Evolutionary conservation across 148 eudicot genomes (phyloP).

Genomic region (Chenopodium berlandieri): DNA sequence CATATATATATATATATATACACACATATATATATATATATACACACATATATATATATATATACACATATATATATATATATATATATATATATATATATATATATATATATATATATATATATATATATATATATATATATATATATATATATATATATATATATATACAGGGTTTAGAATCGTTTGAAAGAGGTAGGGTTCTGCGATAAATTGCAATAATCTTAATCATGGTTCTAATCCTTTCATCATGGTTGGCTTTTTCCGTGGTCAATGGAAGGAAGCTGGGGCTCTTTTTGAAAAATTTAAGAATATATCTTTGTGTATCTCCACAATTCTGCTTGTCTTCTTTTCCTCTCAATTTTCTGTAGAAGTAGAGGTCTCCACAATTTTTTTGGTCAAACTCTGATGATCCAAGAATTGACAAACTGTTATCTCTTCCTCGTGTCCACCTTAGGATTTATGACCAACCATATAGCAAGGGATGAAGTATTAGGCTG

Average conservation of each 20-base stretch:
- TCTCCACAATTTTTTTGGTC: background rate
- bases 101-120: background rate
- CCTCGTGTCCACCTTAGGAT: background rate
- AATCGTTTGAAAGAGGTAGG: background rate
- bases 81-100: background rate
- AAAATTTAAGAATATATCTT: background rate
- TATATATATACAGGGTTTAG: background rate
- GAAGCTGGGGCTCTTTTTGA: background rate
- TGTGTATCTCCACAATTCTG: background rate
- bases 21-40: background rate
- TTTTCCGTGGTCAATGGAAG: background rate
- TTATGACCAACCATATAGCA: background rate
- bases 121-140: background rate
- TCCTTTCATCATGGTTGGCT: background rate
- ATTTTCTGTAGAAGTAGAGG: background rate
- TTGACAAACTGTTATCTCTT: background rate
- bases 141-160: background rate
- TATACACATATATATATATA: too few relatives aligned
- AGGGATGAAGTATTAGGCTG: background rate
- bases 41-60: background rate
- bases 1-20: background rate
- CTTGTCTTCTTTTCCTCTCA: background rate
- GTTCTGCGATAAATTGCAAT: background rate
- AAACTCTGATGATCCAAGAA: background rate
- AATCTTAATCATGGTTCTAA: too few relatives aligned